Evolutionary conservation across 2,329 filamentous ascomycete genomes (phyloP).

Genomic region (Stemphylium beticola): DNA sequence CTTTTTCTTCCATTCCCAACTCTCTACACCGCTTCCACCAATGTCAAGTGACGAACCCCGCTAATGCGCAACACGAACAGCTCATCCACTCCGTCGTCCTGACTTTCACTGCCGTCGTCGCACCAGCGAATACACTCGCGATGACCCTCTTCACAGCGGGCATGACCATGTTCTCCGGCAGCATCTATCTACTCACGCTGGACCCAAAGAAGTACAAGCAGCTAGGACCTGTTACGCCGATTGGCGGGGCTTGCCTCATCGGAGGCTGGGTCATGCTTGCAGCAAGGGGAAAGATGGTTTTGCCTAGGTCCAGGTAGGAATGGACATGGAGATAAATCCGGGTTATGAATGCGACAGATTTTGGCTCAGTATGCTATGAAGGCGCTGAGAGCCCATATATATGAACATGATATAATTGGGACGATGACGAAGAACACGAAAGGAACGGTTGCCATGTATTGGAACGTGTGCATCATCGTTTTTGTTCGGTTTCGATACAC

Average conservation of each 20-base stretch:
- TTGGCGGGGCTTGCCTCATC: slow-evolving; percentile 69
- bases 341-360: background rate
- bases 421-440: background rate
- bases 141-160: slow-evolving; percentile 66
- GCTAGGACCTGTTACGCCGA: slow-evolving; percentile 68
- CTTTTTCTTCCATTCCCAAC: background rate
- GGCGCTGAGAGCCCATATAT: background rate
- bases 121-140: slow-evolving; percentile 63
- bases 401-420: background rate
- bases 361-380: background rate
- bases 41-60: background rate
- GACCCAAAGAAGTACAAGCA: slow-evolving; percentile 65
- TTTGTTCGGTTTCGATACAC: background rate
- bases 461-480: background rate
- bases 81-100: slow-evolving; percentile 68
- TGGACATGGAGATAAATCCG: background rate
- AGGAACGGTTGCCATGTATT: background rate
- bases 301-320: slow-evolving; percentile 2
- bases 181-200: slow-evolving; percentile 68
- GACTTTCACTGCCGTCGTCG: slow-evolving; percentile 60
- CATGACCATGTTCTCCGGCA: slow-evolving; percentile 71
- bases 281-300: slow-evolving; percentile 36
- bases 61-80: slow-evolving; percentile 54
- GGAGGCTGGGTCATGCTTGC: slow-evolving; percentile 65
- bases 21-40: background rate